A percentile compares a stretch with the other conserved stretches of the same genome.
Conservation (phyloP, 192 early-diverging fungal species). For the Diversispora epigaea region DNA sequence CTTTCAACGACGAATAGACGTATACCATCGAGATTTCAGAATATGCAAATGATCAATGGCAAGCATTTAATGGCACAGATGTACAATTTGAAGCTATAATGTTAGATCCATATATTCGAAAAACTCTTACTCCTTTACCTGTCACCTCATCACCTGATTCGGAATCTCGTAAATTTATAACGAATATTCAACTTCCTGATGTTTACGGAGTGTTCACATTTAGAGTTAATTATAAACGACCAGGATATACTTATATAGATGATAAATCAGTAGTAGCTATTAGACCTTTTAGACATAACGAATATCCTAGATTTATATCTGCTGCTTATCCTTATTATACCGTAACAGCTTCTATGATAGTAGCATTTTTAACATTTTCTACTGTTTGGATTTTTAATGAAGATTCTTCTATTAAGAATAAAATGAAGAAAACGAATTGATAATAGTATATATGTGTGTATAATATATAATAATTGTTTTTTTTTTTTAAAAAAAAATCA, state of each 20-base stretch:
- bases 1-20: slow-evolving; percentile 45
- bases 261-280: slow-evolving; percentile 78
- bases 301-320: slow-evolving; percentile 89
- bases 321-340: slow-evolving; percentile 97
- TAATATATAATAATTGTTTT: too few relatives aligned
- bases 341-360: slow-evolving; percentile 76
- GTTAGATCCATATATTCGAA: slow-evolving; percentile 95
- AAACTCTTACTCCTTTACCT: slow-evolving; percentile 60
- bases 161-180: slow-evolving; percentile 44
- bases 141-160: slow-evolving; percentile 32
- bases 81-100: slow-evolving; percentile 93
- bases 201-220: slow-evolving; percentile 98
- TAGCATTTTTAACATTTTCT: slow-evolving; percentile 83
- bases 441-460: too few relatives aligned
- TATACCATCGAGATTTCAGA: slow-evolving; percentile 82
- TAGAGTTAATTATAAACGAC: slow-evolving; percentile 87
- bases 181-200: slow-evolving; percentile 75
- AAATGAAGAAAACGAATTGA: neutral
- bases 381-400: slow-evolving; percentile 73
- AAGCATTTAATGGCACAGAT: slow-evolving; percentile 75
- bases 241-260: slow-evolving; percentile 75
- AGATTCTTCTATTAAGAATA: neutral
- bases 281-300: slow-evolving; percentile 91
- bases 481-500: too few relatives aligned
- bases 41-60: slow-evolving; percentile 77